Base-by-base conservation (phyloP, 441 rosid species). In the Hura crepitans region DNA sequence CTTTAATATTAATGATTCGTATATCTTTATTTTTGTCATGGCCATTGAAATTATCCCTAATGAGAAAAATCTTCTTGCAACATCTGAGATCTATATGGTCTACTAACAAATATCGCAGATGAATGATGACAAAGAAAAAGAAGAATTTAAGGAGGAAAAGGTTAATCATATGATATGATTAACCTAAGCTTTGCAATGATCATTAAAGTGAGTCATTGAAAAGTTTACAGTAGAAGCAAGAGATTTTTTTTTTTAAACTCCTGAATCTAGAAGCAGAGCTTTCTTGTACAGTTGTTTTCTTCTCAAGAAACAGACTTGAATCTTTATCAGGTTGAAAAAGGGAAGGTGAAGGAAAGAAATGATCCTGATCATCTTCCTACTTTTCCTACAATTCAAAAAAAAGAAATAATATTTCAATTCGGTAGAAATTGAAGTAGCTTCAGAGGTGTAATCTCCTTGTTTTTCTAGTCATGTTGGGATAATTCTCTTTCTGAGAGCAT, bases 161-260 rank as follows among this genome's bases (percentile, higher is more conserved):
- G 20, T 30, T 49, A 28, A 39, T 23, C 15, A 45, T 15, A n/a
- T 1, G 17, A 27, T 46, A 20, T 45, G 46, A 25, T 64, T 54
- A 15, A 18, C 22, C 55, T 25, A 6, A 27, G 14, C 23, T 3
- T 27, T 46, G 22, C 39, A 28, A 0, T 46, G 53, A 63, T 23
- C 30, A 25, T 14, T 6, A 6, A 51, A 31, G 60, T 13, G 33
- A 54, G 62, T 37, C 14, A 50, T 68, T 55, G 57, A 67, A 22
- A 67, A 8, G 30, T 55, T 68, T 27, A 56, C 62, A 13, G 8
- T 6, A 39, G 20, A 42, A 23, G 72, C 27, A 69, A 57, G 72
- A 69, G 45, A n/a, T n/a, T n/a, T n/a, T n/a, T n/a, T 43, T 57
- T 46, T 12, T 69, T 68, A 33, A 46, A 69, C 30, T 58, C 20